Evolutionary conservation across 192 early-diverging fungal species (phyloP), one percentile per base, ranked within the genome.

Genomic region (Spinellus fusiger): DNA sequence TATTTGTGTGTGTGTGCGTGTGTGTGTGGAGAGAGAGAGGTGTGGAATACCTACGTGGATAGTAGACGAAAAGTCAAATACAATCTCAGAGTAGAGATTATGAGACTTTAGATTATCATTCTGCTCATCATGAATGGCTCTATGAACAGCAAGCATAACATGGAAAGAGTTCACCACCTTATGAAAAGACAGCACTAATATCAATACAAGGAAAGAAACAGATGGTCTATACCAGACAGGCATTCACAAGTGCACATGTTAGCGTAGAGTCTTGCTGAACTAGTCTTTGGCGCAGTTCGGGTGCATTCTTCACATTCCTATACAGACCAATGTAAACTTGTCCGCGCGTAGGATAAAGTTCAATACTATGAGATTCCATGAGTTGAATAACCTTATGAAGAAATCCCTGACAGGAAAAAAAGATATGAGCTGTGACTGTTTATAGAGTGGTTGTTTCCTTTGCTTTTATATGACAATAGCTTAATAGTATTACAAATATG

Each of bases 61-160:
- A 13, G 72, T 67, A 4, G 81, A 71, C 1, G 81, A 81, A 51
- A 85, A 74, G 40, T 75, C 73, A 49, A 81, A 85, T 13, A 83
- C 76, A 50, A 83, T 77, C 66, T 85, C 83, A 8, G 81, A 81
- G 62, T 75, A 69, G 10, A 85, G 49, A 44, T 74, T 77, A 50
- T 78, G 74, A 3, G 83, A 83, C 52, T 72, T 81, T 10, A 85
- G 52, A n/a, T 77, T 75, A 28, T 73, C 60, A n/a, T 56, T 23
- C 32, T 66, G 62, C 33, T 77, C 68, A 25, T 79, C 68, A 32
- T 81, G 64, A 8, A 79, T 66, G 5, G 83, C 79, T 37, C 69
- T 76, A 29, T 78, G 79, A 1, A 66, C 66, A 0, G 83, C 83
- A 2, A 74, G n/a, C 4, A 83, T 60, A 5, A 79, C 47, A 54